Base-by-base conservation (phyloP, 768 basidiomycete genomes). In the Rhizopogon vinicolor region DNA sequence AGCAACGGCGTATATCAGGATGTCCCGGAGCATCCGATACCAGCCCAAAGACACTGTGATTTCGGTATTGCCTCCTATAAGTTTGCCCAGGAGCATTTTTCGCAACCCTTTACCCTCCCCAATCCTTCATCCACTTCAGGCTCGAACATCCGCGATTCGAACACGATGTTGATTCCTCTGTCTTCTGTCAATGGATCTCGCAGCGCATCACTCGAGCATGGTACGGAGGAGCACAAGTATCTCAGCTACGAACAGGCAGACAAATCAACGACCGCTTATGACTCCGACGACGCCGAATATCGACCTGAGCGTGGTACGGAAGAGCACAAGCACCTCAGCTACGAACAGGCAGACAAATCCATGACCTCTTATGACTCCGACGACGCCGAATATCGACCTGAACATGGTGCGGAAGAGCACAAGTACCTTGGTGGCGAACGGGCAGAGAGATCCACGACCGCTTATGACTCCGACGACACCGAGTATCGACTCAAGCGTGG, bases 41-140 rank as follows among this genome's bases (percentile, higher is more conserved):
- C 37, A 28, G 12, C 12, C 39, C 39, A 16, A 18, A 41, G n/a
- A 41, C 16, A 18, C 2, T 41, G 7, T n/a, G 40, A n/a, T 9
- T n/a, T 31, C 33, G 37, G 29, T 6, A 33, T 46, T 3, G 54
- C 19, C n/a, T 55, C 39, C n/a, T 55, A 57, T 13, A 44, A 46
- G 7, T 40, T 60, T 5, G 59, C 44, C 35, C 61, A 61, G 19
- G 51, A 6, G 6, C 49, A 45, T 10, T 12, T 55, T 18, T 33
- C 51, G 3, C 56, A 52, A 41, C 41, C 55, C 19, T 44, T 59
- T 3, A 50, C 39, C 28, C 65, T 63, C 63, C 39, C 68, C 0
- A 59, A 5, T 37, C 3, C 62, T 29, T 60, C 63, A 3, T 61
- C 59, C 41, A 65, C 57, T 39, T 60, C 60, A 37, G 58, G 62